A percentile compares a stretch with the other conserved stretches of the same genome.
Evolutionary conservation across 768 basidiomycete species (phyloP).

Genomic region (Scleroderma bovista): DNA sequence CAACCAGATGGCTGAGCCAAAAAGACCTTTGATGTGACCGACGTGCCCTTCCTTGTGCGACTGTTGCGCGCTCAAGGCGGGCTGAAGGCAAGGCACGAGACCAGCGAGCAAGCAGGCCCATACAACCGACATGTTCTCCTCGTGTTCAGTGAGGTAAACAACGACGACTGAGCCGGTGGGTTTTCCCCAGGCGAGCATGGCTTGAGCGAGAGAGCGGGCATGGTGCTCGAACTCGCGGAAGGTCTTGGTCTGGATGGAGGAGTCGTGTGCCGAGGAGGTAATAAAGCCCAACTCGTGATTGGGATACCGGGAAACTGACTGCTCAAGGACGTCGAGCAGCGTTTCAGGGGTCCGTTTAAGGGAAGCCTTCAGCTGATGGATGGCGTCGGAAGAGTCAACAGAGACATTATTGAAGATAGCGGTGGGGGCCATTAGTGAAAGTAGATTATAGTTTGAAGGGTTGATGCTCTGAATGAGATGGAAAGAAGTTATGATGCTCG

Average conservation of each 20-base stretch:
- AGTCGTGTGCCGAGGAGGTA: slow-evolving; percentile 9
- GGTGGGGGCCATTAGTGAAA: slow-evolving; percentile 13
- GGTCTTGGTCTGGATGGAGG: slow-evolving; percentile 7
- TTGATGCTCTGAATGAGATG: not conserved
- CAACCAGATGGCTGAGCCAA: slow-evolving; percentile 27
- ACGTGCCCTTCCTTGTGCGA: slow-evolving; percentile 26
- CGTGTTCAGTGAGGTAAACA: slow-evolving; percentile 27
- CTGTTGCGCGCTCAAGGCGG: slow-evolving; percentile 29
- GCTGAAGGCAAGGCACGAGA: slow-evolving; percentile 28
- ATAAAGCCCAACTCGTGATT: slow-evolving; percentile 7
- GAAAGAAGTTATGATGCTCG: not conserved
- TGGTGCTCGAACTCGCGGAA: slow-evolving; percentile 8
- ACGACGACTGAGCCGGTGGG: slow-evolving; percentile 8
- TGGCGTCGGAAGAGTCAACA: slow-evolving; percentile 4
- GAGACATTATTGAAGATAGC: slow-evolving; percentile 1
- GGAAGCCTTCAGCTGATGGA: slow-evolving; percentile 9
- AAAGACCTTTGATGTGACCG: slow-evolving; percentile 24
- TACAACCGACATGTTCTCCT: slow-evolving; percentile 29
- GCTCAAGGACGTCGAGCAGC: slow-evolving; percentile 7
- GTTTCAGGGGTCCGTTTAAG: not conserved
- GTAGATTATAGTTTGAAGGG: not conserved
- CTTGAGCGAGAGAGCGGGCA: slow-evolving; percentile 8
- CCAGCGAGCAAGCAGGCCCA: slow-evolving; percentile 29
- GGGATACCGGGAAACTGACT: slow-evolving; percentile 5
- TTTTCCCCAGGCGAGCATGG: slow-evolving; percentile 7